phyloP scores from a whole-genome alignment of 352 stramenopile species.

The Elongisporangium anandrum region DNA sequence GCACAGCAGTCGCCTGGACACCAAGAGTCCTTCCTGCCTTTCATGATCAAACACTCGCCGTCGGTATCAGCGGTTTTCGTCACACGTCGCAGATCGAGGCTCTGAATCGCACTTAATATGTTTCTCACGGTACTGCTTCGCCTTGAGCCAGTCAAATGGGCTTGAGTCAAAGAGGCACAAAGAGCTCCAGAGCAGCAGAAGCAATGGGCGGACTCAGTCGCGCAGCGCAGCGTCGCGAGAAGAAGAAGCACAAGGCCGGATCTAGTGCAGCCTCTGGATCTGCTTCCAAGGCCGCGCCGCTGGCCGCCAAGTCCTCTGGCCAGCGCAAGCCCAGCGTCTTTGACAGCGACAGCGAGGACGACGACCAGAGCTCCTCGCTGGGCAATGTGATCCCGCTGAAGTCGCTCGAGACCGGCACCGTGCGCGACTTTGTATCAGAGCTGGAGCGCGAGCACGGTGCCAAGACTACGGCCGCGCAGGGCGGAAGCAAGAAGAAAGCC shows the following conservation, averaged over 20 bases:
- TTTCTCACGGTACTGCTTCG: not conserved
- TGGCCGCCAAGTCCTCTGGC: not conserved
- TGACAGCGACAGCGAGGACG: conserved; percentile 40
- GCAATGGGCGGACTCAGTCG: conserved; percentile 35
- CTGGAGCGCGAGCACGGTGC: conserved; percentile 23
- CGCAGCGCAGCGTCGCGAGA: conserved; percentile 36
- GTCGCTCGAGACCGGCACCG: conserved; percentile 57
- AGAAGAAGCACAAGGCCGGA: conserved; percentile 24
- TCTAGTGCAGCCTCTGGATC: not conserved
- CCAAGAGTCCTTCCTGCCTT: no score
- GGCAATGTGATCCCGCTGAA: conserved; percentile 41
- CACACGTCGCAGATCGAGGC: not conserved
- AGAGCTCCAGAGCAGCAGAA: not conserved
- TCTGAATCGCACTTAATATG: not conserved
- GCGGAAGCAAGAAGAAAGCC: conserved; percentile 15
- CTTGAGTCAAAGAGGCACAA: not conserved
- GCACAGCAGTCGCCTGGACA: no score
- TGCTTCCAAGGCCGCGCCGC: conserved; percentile 1
- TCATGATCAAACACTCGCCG: no score
- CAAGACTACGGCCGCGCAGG: conserved; percentile 1
- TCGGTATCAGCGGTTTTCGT: no score
- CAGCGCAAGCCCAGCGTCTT: conserved; percentile 8
- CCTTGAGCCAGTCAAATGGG: not conserved
- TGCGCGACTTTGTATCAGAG: conserved; percentile 64
- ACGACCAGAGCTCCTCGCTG: conserved; percentile 23